Conservation (phyloP, 2,329 filamentous ascomycete species). For the Hypoxylon sp. region DNA sequence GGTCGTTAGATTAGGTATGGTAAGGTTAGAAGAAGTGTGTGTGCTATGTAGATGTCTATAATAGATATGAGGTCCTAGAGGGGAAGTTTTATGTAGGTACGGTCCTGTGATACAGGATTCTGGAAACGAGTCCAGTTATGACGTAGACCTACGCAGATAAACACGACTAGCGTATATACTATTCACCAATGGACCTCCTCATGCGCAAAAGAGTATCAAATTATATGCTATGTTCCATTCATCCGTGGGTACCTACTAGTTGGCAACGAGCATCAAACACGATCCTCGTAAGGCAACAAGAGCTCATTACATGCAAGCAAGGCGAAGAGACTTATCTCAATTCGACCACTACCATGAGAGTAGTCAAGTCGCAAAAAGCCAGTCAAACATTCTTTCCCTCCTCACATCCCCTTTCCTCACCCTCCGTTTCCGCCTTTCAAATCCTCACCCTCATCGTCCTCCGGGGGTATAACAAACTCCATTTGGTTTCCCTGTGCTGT, state of each 20-base stretch:
- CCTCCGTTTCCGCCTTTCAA: not conserved
- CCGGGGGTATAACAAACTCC: slow-evolving; percentile 47
- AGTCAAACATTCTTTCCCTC: not conserved
- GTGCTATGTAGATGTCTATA: not conserved
- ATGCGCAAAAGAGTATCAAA: not conserved
- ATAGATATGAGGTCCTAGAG: not conserved
- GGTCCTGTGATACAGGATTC: not conserved
- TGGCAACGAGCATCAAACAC: slow-evolving; percentile 11
- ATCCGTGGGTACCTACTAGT: slow-evolving; percentile 15
- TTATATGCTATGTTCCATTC: slow-evolving; percentile 13
- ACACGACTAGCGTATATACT: not conserved
- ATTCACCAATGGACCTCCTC: not conserved
- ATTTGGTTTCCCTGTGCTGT: slow-evolving; percentile 35
- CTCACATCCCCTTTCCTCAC: not conserved
- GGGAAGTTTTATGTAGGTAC: not conserved
- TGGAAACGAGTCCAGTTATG: not conserved
- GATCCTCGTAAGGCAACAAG: slow-evolving; percentile 1
- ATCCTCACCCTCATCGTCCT: slow-evolving; percentile 18
- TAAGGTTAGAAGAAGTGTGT: not conserved
- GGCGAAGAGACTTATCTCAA: slow-evolving; percentile 1
- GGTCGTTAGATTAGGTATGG: not conserved
- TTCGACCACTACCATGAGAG: slow-evolving; percentile 2
- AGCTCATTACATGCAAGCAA: not conserved
- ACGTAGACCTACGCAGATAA: slow-evolving; percentile 3
- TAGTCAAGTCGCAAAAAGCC: slow-evolving; percentile 5